Evolutionary conservation across 139 green algal genomes (phyloP).

Genomic region (Chlamydomonas urium): DNA sequence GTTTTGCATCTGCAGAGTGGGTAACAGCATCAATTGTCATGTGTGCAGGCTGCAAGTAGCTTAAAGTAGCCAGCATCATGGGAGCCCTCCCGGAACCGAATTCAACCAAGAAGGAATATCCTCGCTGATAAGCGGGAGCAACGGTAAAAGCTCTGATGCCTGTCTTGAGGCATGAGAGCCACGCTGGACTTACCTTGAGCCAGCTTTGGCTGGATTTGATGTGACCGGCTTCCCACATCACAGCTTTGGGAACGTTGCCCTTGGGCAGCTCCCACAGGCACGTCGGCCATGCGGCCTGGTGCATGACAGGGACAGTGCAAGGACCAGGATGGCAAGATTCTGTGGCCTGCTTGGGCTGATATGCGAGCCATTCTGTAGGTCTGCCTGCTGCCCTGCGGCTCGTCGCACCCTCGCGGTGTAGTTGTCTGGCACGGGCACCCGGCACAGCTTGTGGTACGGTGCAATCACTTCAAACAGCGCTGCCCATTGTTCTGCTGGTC

Average conservation of each 20-base stretch:
- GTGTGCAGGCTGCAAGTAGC: neutral
- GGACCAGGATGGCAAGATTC: neutral
- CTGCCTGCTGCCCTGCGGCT: too few species aligned
- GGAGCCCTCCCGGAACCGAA: neutral
- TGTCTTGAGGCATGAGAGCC: neutral
- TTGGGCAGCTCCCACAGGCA: conserved; percentile 7
- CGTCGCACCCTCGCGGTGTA: neutral
- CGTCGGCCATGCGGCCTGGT: conserved; percentile 1
- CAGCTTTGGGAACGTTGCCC: conserved; percentile 7
- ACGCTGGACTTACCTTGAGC: conserved; percentile 7
- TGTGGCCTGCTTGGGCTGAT: neutral
- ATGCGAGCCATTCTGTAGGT: neutral
- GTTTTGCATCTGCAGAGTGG: neutral
- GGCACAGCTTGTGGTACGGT: neutral
- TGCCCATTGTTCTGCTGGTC: neutral
- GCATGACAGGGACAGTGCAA: neutral
- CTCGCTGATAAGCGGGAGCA: neutral
- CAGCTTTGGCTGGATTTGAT: conserved; percentile 8
- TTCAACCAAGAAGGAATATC: neutral
- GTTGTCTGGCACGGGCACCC: neutral
- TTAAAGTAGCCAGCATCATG: neutral
- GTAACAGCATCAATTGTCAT: neutral
- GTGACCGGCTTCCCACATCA: neutral
- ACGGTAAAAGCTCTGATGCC: neutral
- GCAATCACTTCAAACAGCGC: conserved; percentile 7